Evolutionary conservation across 768 basidiomycete species (phyloP), one percentile per base, ranked within the genome.

Genomic region (Boletus rufocinnamomeus): DNA sequence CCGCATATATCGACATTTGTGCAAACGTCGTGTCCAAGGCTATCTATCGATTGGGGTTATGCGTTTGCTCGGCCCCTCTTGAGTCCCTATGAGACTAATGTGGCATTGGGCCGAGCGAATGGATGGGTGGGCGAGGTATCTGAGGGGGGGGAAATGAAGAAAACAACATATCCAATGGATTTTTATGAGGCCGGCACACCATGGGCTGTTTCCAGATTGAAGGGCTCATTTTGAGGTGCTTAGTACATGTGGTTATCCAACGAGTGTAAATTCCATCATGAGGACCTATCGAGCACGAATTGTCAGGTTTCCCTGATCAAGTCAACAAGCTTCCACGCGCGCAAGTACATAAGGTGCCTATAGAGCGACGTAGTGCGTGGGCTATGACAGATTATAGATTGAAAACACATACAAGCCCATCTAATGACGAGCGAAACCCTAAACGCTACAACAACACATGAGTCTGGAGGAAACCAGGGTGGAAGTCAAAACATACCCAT

Each of bases 1-100:
- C 84, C 86, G 1, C 84, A 93, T 60, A 82, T 98, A 63, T 87
- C 91, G 2, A 86, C 91, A 0, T 98, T 98, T 71, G 84, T 98
- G 19, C 97, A 98, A 71, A 99, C 97, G 2, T 93, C 95, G 0
- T 98, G 97, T 72, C 97, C 97, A 4, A 86, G 97, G 27, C 77
- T 99, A 53, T 95, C 93, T 19, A 98, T 98, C 57, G 97, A 99
- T 69, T 99, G 97, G 97, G 97, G 97, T 4, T 95, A 95, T 68
- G 97, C 96, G 1, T 99, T 99, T 75, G 80, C 88, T 54, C 79
- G 82, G 23, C 97, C 97, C 3, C 77, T 98, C 50, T 75, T 99
- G 37, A 95, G 88, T 65, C 95, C 96, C 1, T 99, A 98, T 69
- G 97, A 98, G 74, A 88, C 91, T 0, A 85, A 88, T 6, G 91